Evolutionary conservation across 2,329 filamentous ascomycete species (phyloP), one percentile per base, ranked within the genome.

Genomic region (Pestalotiopsis sp.): DNA sequence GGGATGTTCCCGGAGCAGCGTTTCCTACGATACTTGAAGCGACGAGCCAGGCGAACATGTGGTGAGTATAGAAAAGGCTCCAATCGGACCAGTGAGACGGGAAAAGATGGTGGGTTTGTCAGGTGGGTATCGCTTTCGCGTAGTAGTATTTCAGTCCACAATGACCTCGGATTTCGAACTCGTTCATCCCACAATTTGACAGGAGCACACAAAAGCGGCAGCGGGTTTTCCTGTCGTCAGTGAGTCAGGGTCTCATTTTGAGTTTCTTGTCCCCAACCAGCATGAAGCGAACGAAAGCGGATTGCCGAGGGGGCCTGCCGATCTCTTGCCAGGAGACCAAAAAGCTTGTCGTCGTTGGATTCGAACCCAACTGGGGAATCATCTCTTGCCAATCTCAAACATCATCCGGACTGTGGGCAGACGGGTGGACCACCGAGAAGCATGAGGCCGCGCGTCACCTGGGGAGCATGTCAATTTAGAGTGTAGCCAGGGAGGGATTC

Each of bases 281-380:
- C 61, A 38, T 20, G 20, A 35, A 58, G 26, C 20, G 13, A 39
- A 58, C 11, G 26, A 20, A 20, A 20, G 26, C 58, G 58, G 58
- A 61, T 35, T 38, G 30, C 58, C 58, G 58, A 61, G 30, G 30
- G 56, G 59, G 30, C 58, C 44, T 68, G 67, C 67, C 67, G 67
- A 68, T 66, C 63, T 56, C 44, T 10, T 61, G 55, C 5, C 14
- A 52, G 44, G 44, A 52, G 20, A 35, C 30, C 30, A 35, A 24
- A 40, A 68, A 68, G 67, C 67, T 68, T 68, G 63, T 65, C 62
- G 35, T 48, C 7, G 59, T 38, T 60, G 20, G 30, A 35, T 35
- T 56, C 40, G 59, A 60, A 22, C 22, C 24, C 64, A 62, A 68
- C 22, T 58, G 56, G 35, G 30, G n/a, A 22, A 26, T 30, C 38